These are phyloP conservation scores for Diaporthe vaccinii DNA, from an alignment of 2,329 filamentous ascomycete genomes.

Conservation along the genomic window DNA sequence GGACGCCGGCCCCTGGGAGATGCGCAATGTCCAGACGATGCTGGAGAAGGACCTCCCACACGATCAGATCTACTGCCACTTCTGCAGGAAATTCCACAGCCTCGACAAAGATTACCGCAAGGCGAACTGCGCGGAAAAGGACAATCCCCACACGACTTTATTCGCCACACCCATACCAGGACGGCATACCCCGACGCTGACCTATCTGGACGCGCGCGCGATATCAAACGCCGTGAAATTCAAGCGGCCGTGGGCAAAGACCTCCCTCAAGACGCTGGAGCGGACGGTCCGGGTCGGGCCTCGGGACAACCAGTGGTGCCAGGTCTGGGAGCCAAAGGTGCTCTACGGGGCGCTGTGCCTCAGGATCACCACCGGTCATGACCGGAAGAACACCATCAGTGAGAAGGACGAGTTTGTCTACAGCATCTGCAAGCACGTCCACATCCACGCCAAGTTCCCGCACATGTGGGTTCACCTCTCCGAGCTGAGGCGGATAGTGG, in stretches of 20 bases:
- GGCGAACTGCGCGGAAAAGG: neutral
- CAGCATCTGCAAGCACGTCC: neutral
- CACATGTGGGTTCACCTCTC: neutral
- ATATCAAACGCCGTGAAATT: neutral
- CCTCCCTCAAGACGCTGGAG: too few relatives aligned
- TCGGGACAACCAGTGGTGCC: neutral
- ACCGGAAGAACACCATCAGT: neutral
- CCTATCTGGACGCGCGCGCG: neutral
- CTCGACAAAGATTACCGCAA: neutral
- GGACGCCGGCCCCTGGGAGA: too few relatives aligned
- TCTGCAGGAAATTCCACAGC: neutral
- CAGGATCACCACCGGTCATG: neutral
- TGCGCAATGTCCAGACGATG: too few relatives aligned
- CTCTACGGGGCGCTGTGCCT: neutral
- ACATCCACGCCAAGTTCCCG: neutral
- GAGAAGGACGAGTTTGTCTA: neutral
- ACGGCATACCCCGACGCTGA: neutral
- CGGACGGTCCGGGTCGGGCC: rapidly evolving
- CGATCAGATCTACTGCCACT: neutral
- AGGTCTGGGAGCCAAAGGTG: neutral
- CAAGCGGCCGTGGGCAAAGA: rapidly evolving
- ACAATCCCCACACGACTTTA: rapidly evolving
- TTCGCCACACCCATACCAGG: neutral
- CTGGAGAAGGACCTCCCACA: neutral
- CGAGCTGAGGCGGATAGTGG: rapidly evolving